Conservation (phyloP, 2,329 filamentous ascomycete species). For the Cytospora schulzeri region DNA sequence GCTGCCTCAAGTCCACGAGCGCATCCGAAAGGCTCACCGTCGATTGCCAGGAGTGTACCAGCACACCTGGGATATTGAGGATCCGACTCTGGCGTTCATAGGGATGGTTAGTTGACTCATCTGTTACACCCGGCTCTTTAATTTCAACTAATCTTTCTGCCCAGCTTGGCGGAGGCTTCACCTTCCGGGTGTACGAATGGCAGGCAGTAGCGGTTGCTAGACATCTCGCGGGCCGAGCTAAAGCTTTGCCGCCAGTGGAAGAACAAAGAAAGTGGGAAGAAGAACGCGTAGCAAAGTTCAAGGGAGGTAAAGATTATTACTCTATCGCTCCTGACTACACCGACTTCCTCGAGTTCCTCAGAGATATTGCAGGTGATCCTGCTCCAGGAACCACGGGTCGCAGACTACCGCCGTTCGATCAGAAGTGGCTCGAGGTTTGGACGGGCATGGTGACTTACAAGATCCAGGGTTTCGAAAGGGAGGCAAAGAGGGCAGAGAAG, state of each 20-base stretch:
- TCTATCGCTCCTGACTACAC: slow-evolving; percentile 40
- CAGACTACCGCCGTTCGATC: slow-evolving; percentile 45
- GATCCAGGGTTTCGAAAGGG: slow-evolving; percentile 35
- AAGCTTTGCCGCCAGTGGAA: background rate
- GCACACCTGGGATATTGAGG: slow-evolving; percentile 40
- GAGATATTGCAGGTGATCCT: slow-evolving; percentile 46
- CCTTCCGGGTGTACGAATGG: slow-evolving; percentile 43
- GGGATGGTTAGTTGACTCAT: slow-evolving; percentile 41
- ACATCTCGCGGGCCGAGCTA: slow-evolving; percentile 37
- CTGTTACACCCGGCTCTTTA: too few relatives aligned
- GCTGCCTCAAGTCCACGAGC: slow-evolving; percentile 48
- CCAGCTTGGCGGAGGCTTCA: slow-evolving; percentile 40
- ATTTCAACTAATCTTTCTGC: background rate
- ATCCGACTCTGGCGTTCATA: slow-evolving; percentile 39
- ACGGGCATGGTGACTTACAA: slow-evolving; percentile 36
- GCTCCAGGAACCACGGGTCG: slow-evolving; percentile 41
- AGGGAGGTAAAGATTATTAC: slow-evolving; percentile 40
- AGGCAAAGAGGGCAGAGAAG: slow-evolving; percentile 35
- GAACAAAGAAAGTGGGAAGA: slow-evolving; percentile 36
- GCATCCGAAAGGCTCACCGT: slow-evolving; percentile 41
- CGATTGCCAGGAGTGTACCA: slow-evolving; percentile 41
- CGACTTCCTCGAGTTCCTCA: slow-evolving; percentile 43
- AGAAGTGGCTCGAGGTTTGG: slow-evolving; percentile 41
- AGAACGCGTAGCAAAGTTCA: slow-evolving; percentile 33
- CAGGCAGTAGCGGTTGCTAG: slow-evolving; percentile 42